Percentiles rank a stretch among this genome's conserved stretches.
These are phyloP conservation scores for Macrocybe gigantea DNA, from an alignment of 768 basidiomycete species.

Conservation along the genomic window DNA sequence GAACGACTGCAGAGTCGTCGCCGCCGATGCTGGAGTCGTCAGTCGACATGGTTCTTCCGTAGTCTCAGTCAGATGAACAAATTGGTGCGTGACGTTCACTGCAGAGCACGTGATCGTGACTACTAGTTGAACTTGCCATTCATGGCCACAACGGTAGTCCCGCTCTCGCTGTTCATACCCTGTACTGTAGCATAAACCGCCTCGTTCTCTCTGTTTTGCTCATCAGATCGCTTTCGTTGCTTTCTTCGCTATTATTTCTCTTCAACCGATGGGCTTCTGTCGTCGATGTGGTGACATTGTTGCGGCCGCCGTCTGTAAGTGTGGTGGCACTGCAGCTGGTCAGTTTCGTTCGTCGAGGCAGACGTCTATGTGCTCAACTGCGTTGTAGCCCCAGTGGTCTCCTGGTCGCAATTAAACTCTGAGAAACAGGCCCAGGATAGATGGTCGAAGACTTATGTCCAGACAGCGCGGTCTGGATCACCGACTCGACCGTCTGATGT, in stretches of 20 bases:
- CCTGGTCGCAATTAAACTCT: conserved; percentile 49
- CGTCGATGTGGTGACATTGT: conserved; percentile 84
- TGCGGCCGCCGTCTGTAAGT: conserved; percentile 62
- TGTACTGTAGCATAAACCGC: background rate
- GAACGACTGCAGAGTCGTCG: background rate
- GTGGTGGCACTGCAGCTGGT: conserved; percentile 79
- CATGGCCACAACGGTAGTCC: too few species aligned
- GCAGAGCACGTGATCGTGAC: conserved; percentile 12
- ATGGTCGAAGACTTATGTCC: conserved; percentile 79
- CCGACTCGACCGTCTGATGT: conserved; percentile 27
- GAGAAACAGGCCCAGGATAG: conserved; percentile 48
- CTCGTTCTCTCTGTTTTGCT: background rate
- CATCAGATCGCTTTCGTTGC: background rate
- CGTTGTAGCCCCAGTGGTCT: conserved; percentile 55
- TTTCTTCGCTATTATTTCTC: conserved; percentile 6
- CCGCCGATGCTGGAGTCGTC: too few species aligned
- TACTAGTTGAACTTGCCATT: background rate
- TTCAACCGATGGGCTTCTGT: conserved; percentile 69
- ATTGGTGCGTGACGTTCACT: background rate
- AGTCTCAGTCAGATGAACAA: too few species aligned
- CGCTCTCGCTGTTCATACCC: background rate
- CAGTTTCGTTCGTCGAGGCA: conserved; percentile 22
- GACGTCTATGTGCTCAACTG: conserved; percentile 1
- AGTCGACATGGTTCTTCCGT: too few species aligned
- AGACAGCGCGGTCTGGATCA: conserved; percentile 39